A percentile compares a stretch with the other conserved stretches of the same genome.
Conservation (phyloP, 345 rosid species). For the Chamaenerion angustifolium region DNA sequence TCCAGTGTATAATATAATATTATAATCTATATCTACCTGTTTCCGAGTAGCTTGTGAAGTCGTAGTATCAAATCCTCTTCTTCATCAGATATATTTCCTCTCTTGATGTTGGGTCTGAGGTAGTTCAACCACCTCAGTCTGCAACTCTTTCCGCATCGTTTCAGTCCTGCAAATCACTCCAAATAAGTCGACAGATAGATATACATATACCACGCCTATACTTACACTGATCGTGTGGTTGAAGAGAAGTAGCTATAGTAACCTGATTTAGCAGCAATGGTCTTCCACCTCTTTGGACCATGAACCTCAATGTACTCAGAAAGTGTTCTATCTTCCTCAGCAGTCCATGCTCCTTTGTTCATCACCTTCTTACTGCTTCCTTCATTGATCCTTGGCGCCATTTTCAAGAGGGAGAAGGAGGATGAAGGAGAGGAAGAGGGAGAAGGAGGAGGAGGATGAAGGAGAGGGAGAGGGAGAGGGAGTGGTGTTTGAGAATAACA, state of each 20-base stretch:
- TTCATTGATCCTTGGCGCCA: constrained; percentile 23
- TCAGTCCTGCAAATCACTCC: constrained; percentile 21
- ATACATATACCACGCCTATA: no score
- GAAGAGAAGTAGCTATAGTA: not conserved
- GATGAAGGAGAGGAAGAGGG: no score
- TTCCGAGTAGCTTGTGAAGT: constrained; percentile 46
- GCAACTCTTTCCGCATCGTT: constrained; percentile 51
- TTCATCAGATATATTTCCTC: constrained; percentile 48
- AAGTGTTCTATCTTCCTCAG: constrained; percentile 44
- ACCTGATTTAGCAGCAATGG: constrained; percentile 45
- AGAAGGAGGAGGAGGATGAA: no score
- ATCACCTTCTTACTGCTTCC: constrained; percentile 16
- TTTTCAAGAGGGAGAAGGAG: not conserved
- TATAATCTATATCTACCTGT: constrained; percentile 18
- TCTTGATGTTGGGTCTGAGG: constrained; percentile 49
- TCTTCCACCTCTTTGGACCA: constrained; percentile 51
- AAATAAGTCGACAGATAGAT: not conserved
- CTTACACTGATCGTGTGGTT: not conserved
- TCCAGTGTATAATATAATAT: not conserved
- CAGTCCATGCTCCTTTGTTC: constrained; percentile 50
- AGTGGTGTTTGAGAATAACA: no score
- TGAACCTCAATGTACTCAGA: constrained; percentile 32
- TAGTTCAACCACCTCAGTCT: constrained; percentile 56
- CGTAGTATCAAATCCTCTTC: constrained; percentile 50
- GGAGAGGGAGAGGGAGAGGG: no score